A percentile compares a stretch with the other conserved stretches of the same genome.
These are phyloP conservation scores for Gentiana dahurica DNA, from an alignment of 257 asterid genomes.

Conservation along the genomic window DNA sequence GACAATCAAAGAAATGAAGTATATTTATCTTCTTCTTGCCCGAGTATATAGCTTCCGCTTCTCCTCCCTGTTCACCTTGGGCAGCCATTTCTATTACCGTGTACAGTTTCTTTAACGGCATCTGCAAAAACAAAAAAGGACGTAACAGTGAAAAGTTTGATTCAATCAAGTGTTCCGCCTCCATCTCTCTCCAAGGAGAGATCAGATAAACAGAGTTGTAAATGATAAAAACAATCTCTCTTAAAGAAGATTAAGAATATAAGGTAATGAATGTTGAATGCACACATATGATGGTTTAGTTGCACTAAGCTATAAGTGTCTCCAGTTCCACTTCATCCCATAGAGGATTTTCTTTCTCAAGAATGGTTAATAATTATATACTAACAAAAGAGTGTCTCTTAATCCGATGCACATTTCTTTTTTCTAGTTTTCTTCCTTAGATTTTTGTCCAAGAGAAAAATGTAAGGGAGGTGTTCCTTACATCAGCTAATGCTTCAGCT, in stretches of 20 bases:
- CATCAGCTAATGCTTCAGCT: conserved; percentile 83
- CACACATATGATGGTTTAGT: too few species aligned
- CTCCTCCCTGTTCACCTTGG: conserved; percentile 87
- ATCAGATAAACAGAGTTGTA: too few species aligned
- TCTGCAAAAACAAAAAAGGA: conserved; percentile 27
- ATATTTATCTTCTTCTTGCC: conserved; percentile 71
- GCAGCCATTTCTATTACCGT: conserved; percentile 98
- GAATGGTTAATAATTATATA: neutral
- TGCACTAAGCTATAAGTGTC: too few species aligned
- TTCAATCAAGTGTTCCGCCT: too few species aligned
- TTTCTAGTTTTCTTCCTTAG: neutral
- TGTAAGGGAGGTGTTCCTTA: conserved; percentile 22
- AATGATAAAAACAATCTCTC: too few species aligned
- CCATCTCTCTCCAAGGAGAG: too few species aligned
- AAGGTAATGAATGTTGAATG: too few species aligned
- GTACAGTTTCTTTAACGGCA: conserved; percentile 87
- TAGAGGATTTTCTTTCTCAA: too few species aligned
- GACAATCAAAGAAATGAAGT: conserved; percentile 73
- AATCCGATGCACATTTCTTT: neutral
- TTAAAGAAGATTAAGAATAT: too few species aligned
- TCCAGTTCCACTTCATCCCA: too few species aligned
- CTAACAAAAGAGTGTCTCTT: neutral
- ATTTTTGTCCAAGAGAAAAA: too few species aligned
- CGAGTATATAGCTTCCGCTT: conserved; percentile 67
- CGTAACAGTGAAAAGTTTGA: conserved; percentile 1